Percentiles rank a stretch among this genome's conserved stretches.
Evolutionary conservation across 75 land plant genomes (phyloP).

Genomic region (Azolla pinnata): DNA sequence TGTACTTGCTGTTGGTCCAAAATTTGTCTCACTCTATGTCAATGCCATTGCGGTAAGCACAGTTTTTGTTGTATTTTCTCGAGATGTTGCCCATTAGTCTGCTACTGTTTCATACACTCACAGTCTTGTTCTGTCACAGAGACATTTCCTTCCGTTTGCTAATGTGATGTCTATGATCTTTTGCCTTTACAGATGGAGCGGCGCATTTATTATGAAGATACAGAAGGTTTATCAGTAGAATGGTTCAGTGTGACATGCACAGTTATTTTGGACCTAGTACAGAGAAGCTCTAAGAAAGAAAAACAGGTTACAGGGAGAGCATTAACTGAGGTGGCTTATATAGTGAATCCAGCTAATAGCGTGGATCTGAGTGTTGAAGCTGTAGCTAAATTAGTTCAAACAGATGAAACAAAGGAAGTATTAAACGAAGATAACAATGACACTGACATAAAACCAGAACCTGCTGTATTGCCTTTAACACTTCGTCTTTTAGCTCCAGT

Average conservation of each 20-base stretch:
- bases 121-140: too few relatives aligned
- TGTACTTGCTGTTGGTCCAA: constrained; percentile 82
- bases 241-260: constrained; percentile 82
- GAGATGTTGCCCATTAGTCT: too few relatives aligned
- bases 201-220: constrained; percentile 82
- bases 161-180: too few relatives aligned
- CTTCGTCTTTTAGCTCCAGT: constrained; percentile 48
- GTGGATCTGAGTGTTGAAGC: constrained; percentile 1
- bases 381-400: not conserved
- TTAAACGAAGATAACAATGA: constrained; percentile 13
- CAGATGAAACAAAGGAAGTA: not conserved
- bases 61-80: not conserved
- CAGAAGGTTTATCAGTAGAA: constrained; percentile 63
- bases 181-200: constrained; percentile 59
- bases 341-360: constrained; percentile 39
- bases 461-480: constrained; percentile 62
- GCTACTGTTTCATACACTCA: too few relatives aligned
- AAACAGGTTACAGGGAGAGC: constrained; percentile 26
- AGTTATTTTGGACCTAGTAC: constrained; percentile 46
- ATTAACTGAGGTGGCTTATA: constrained; percentile 51
- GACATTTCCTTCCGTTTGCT: too few relatives aligned
- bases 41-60: constrained; percentile 56
- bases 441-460: constrained; percentile 31
- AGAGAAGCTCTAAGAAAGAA: constrained; percentile 25
- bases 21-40: constrained; percentile 81